Base-by-base conservation (phyloP, 345 rosid species). In the Geranium rotundifolium region DNA sequence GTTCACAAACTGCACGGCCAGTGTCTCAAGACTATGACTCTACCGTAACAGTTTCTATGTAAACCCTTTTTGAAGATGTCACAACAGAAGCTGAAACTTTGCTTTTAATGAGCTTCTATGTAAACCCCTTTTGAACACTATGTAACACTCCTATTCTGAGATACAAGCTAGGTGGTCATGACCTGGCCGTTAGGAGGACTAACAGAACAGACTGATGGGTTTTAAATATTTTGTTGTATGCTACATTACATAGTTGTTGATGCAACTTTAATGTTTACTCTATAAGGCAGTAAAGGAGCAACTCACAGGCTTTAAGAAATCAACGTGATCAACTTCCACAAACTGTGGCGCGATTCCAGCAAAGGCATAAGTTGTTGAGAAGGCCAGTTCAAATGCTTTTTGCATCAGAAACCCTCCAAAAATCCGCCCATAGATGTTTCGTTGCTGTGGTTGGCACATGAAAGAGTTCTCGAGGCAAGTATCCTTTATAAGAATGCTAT, bases 371-470 rank as follows among this genome's bases (percentile, higher is more conserved):
- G 96, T 81, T 63, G 76, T 91, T 19, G 96, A 75, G 69, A 88
- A 88, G 59, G 98, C 90, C 78, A 88, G 68, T 62, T 86, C 95
- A 73, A 82, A 88, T 23, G 98, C 96, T 65, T 81, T 86, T 46
- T 82, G 89, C 95, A 89, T 91, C 69, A 91, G 71, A 75, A 86
- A 88, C 50, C 97, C 96, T 57, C 95, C 91, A 70, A 88, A 88
- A 27, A 91, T 88, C 27, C 95, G 82, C 29, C 96, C 96, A 71
- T 91, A 86, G 63, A 81, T 80, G 73, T 88, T 91, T 67, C 92
- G 77, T 72, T 88, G 96, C 64, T 91, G 96, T 13, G 95, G 95
- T 71, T 86, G 96, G 69, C 96, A 91, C 15, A 91, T 80, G 80
- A 86, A 65, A 6, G 90, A 86, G 71, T 88, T 83, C 70, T 78